A percentile compares a stretch with the other conserved stretches of the same genome.
Evolutionary conservation across 805 yeast species (phyloP).

Genomic region (Pichia nanzhaoensis): DNA sequence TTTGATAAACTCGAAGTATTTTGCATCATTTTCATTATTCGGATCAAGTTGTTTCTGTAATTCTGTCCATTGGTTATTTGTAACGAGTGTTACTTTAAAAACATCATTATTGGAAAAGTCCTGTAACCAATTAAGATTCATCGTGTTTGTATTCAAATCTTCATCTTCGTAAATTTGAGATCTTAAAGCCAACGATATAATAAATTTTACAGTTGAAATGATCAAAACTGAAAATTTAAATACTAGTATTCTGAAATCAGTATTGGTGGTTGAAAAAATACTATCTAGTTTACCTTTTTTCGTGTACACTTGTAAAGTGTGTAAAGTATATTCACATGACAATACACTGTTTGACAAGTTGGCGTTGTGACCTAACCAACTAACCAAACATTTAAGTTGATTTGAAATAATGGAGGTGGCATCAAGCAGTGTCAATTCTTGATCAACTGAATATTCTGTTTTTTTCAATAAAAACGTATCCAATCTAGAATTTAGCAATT

Average conservation of each 20-base stretch:
- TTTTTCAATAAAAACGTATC: constrained; percentile 69
- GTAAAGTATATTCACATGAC: constrained; percentile 57
- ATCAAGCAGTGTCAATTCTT: constrained; percentile 32
- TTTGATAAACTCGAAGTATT: constrained; percentile 5
- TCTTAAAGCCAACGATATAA: constrained; percentile 39
- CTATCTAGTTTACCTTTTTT: neutral
- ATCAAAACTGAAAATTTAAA: constrained; percentile 46
- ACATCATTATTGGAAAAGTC: constrained; percentile 10
- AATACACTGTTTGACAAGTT: constrained; percentile 72
- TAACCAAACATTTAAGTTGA: constrained; percentile 46
- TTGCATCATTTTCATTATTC: neutral
- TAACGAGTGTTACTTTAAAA: neutral
- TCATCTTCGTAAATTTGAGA: constrained; percentile 72
- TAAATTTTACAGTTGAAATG: constrained; percentile 45
- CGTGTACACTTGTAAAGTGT: constrained; percentile 7
- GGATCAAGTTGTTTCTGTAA: neutral
- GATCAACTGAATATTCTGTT: constrained; percentile 38
- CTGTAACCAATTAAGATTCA: constrained; percentile 43
- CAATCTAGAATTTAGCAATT: constrained; percentile 59
- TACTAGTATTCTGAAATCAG: constrained; percentile 32
- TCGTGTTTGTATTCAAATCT: constrained; percentile 58
- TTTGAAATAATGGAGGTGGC: constrained; percentile 44
- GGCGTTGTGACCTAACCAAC: constrained; percentile 67
- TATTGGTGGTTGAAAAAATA: neutral
- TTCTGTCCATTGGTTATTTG: constrained; percentile 3